Evolutionary conservation across 768 basidiomycete genomes (phyloP), one percentile per base, ranked within the genome.

Genomic region (Pleurotus giganteus): DNA sequence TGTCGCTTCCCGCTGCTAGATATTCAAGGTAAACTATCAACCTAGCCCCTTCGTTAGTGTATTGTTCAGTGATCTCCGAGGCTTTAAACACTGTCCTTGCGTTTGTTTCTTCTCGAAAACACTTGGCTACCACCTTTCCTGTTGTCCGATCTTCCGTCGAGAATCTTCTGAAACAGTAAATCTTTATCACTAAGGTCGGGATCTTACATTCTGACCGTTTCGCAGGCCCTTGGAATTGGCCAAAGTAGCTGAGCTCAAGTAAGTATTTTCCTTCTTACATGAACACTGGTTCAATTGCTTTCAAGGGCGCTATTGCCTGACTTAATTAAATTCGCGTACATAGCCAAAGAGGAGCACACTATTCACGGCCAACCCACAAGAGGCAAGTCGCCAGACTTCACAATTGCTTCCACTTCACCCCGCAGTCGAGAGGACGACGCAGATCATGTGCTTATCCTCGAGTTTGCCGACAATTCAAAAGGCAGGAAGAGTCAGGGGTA

Each of bases 31-130:
- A 53, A 28, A 39, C 44, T 19, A 7, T 13, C 34, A 26, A 26
- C 26, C 34, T 49, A 27, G 46, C 29, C 23, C 44, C 34, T 45
- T 34, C 26, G 11, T 36, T 46, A 15, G 44, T 52, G 28, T 49
- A 12, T 39, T 32, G 15, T 26, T 21, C 32, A 27, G 3, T 26
- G 19, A 15, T 23, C 17, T 31, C 15, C 54, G 53, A 95, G 90
- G 90, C 92, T 8, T 72, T 95, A 44, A 95, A 94, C 61, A 91
- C 92, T 12, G 90, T 96, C 3, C 79, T 94, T 36, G 92, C 89
- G 0, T 96, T 96, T 63, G 79, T 92, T 34, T 89, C 90, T 2
- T 85, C 90, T 0, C 78, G 90, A 57, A 89, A 90, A 59, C 83
- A 89, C 58, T 68, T 95, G 29, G 88, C 91, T 5, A 85, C 83